A percentile compares a stretch with the other conserved stretches of the same genome.
phyloP scores from a whole-genome alignment of 169 alveolate genomes.

The Eimeria praecox region DNA sequence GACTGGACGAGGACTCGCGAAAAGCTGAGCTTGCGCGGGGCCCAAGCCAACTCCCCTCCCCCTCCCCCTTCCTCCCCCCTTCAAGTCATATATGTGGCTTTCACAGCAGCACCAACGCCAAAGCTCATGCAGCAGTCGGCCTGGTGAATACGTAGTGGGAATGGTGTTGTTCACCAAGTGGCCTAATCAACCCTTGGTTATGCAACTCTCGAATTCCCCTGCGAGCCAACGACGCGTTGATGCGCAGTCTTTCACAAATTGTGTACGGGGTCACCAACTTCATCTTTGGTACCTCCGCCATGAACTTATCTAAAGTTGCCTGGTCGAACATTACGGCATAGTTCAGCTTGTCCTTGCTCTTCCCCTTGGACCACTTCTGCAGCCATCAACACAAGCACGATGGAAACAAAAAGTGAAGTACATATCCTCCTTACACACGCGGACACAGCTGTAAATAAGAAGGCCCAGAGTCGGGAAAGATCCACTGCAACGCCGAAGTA shows the following conservation, averaged over 20 bases:
- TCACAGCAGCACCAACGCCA: background rate
- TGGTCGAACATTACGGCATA: constrained; percentile 97
- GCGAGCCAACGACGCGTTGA: constrained; percentile 84
- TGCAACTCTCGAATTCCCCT: constrained; percentile 82
- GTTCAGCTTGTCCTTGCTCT: constrained; percentile 96
- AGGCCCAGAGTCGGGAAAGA: no score
- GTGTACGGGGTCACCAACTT: constrained; percentile 95
- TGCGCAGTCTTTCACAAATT: constrained; percentile 94
- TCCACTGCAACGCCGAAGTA: no score
- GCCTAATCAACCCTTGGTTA: constrained; percentile 72
- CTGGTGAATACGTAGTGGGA: constrained; percentile 83
- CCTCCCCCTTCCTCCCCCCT: constrained; percentile 13
- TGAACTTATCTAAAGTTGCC: constrained; percentile 93
- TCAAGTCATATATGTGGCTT: background rate
- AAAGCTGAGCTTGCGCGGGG: background rate
- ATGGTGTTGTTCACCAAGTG: constrained; percentile 85
- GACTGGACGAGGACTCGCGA: background rate
- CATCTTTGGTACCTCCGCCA: constrained; percentile 95
- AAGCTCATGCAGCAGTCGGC: constrained; percentile 46
- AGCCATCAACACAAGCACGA: background rate
- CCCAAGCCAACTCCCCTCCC: background rate
- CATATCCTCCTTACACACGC: no score
- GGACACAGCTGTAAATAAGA: no score
- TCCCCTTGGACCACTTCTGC: constrained; percentile 85
- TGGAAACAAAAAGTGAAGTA: background rate